A percentile compares a stretch with the other conserved stretches of the same genome.
These are phyloP conservation scores for Bruguiera sexangula DNA, from an alignment of 345 rosid species.

Conservation along the genomic window DNA sequence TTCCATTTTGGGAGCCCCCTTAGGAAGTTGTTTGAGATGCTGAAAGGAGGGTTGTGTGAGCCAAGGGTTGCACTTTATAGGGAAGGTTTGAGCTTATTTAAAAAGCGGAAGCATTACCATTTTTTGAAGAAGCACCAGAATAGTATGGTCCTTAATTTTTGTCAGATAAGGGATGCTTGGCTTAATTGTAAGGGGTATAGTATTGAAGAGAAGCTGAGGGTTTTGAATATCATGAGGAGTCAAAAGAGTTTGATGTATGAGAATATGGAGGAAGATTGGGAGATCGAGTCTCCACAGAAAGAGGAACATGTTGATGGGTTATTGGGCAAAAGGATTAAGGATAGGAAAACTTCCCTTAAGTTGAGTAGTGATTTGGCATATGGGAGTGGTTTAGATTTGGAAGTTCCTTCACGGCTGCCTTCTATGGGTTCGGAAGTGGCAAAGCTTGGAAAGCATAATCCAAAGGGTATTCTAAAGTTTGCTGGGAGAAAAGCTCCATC, in stretches of 20 bases:
- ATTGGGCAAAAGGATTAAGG: constrained; percentile 60
- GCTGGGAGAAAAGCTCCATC: constrained; percentile 45
- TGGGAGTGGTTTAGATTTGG: constrained; percentile 40
- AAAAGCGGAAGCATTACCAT: constrained; percentile 76
- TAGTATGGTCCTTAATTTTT: constrained; percentile 62
- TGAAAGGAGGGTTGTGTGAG: constrained; percentile 92
- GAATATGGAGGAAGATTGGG: constrained; percentile 56
- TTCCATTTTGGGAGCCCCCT: constrained; percentile 90
- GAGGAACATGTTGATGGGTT: constrained; percentile 55
- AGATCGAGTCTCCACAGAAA: constrained; percentile 54
- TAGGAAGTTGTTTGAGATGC: constrained; percentile 73
- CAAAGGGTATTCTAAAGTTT: constrained; percentile 55
- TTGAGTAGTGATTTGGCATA: constrained; percentile 39
- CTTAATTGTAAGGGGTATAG: constrained; percentile 69
- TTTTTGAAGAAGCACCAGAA: constrained; percentile 79
- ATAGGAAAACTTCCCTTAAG: constrained; percentile 47
- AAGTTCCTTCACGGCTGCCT: constrained; percentile 44
- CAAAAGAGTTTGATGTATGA: constrained; percentile 79
- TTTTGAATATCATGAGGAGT: constrained; percentile 74
- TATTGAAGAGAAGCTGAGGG: constrained; percentile 85
- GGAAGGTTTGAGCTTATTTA: constrained; percentile 67
- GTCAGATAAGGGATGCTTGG: constrained; percentile 93
- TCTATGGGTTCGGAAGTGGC: constrained; percentile 33
- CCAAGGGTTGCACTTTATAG: constrained; percentile 90
- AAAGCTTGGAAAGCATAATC: constrained; percentile 58